Base-by-base conservation (phyloP, 1,139 yeast species). In the Lodderomyces margitis region DNA sequence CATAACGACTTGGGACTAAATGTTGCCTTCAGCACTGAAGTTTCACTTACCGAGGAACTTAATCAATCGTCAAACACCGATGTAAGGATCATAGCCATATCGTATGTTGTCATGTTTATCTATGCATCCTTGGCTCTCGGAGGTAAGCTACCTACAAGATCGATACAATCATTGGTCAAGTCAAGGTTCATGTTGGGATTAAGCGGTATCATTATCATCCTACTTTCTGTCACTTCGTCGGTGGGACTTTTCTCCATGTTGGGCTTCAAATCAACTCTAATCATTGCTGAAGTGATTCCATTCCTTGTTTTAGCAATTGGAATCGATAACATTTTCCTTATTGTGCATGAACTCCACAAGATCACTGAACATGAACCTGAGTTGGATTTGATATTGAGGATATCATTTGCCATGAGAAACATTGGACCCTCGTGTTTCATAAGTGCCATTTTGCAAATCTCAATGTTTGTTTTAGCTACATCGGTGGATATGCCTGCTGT, bases 251-350 rank as follows among this genome's bases (percentile, higher is more conserved):
- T 87, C 59, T 75, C 95, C 7, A 55, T 78, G 9, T 49, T 85
- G 15, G 95, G 95, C 0, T 64, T 91, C 39, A 87, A 86, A 54
- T 87, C 95, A 0, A 92, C 98, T 0, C 68, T 92, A 32, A 91
- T 92, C 49, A 88, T 92, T 49, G 97, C 98, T 1, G 98, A 92
- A 58, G 98, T 92, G 3, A 92, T 92, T 35, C 98, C 98, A n/a
- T 92, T 92, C 55, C 66, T 92, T 55, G 85, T 92, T 5, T 70
- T 92, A 47, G 98, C 98, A 0, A 83, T 92, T 43, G 98, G 98
- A 12, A 92, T 92, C 21, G 98, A 92, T 62, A 92, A 92, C 57
- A 86, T 92, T 25, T 92, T 91, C 57, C 67, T 92, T 49, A 78
- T 92, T 19, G 84, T 88, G 1, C 92, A 88, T 59, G 96, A 88